These are phyloP conservation scores for Kappamyces sp. DNA, from an alignment of 192 early-diverging fungal species.

Conservation along the genomic window DNA sequence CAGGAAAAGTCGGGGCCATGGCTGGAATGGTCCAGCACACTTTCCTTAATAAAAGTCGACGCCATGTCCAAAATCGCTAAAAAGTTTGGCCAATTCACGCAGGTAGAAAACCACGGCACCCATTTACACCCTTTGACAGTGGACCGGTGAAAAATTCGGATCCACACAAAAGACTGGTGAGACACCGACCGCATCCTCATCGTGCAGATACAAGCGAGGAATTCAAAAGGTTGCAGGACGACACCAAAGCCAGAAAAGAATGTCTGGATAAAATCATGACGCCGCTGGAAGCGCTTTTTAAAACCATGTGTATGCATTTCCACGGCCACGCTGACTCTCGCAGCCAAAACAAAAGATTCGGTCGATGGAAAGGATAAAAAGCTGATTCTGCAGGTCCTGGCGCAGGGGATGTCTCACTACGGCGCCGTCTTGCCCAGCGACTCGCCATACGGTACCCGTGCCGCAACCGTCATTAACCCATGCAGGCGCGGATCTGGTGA, in stretches of 20 bases:
- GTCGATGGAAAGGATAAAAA: slow-evolving; percentile 57
- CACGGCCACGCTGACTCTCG: slow-evolving; percentile 15
- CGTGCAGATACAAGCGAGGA: slow-evolving; percentile 66
- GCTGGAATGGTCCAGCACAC: too few species aligned
- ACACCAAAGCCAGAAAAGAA: slow-evolving; percentile 60
- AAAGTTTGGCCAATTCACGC: slow-evolving; percentile 38
- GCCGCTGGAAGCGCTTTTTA: slow-evolving; percentile 44
- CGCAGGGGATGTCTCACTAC: slow-evolving; percentile 54
- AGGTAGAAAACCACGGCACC: slow-evolving; percentile 19
- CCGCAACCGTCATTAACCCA: slow-evolving; percentile 15
- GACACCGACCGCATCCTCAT: neutral
- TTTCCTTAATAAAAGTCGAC: slow-evolving; percentile 3
- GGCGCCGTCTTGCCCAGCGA: slow-evolving; percentile 39
- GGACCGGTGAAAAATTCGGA: slow-evolving; percentile 68
- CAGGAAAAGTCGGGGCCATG: too few species aligned
- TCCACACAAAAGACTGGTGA: slow-evolving; percentile 53
- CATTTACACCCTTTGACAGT: neutral
- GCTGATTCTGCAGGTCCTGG: slow-evolving; percentile 61
- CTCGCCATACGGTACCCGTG: slow-evolving; percentile 27
- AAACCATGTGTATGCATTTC: slow-evolving; percentile 28
- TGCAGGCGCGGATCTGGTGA: slow-evolving; percentile 29
- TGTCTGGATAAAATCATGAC: slow-evolving; percentile 60
- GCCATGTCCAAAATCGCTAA: slow-evolving; percentile 28
- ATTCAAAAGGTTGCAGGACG: slow-evolving; percentile 68
- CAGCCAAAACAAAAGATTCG: slow-evolving; percentile 63